phyloP scores from a whole-genome alignment of 2,329 filamentous ascomycete genomes.

The Alternaria sp. region DNA sequence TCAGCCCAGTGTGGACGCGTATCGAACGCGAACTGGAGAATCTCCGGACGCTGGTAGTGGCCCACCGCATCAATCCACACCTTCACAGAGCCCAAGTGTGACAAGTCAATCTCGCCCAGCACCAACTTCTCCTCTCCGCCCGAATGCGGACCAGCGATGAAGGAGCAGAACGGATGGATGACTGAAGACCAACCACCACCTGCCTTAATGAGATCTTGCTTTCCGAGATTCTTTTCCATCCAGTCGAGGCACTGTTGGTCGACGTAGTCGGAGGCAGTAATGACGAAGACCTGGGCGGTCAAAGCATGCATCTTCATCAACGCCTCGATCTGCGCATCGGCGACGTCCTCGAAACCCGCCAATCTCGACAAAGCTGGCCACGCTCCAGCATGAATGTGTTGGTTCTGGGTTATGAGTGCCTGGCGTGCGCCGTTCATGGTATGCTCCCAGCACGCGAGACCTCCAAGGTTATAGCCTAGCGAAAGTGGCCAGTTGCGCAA shows the following conservation, averaged over 20 bases:
- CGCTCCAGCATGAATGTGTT: conserved; percentile 50
- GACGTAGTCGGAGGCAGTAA: conserved; percentile 55
- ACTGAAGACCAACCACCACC: conserved; percentile 51
- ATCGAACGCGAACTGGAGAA: conserved; percentile 47
- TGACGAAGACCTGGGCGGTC: conserved; percentile 57
- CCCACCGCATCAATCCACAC: conserved; percentile 52
- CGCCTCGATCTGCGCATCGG: conserved; percentile 58
- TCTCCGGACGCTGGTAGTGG: conserved; percentile 50
- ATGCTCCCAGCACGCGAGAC: conserved; percentile 52
- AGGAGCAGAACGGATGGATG: conserved; percentile 49
- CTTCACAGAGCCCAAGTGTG: conserved; percentile 45
- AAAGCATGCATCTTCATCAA: conserved; percentile 59
- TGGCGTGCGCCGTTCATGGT: conserved; percentile 53
- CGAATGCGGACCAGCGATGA: conserved; percentile 47
- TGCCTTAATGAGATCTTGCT: conserved; percentile 45
- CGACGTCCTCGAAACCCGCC: conserved; percentile 54
- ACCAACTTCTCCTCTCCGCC: conserved; percentile 48
- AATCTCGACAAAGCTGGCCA: conserved; percentile 53
- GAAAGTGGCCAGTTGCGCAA: conserved; percentile 43
- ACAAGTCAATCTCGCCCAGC: conserved; percentile 49
- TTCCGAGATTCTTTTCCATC: conserved; percentile 50
- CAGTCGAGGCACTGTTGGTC: conserved; percentile 55
- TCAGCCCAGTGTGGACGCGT: conserved; percentile 43
- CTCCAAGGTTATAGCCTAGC: conserved; percentile 48
- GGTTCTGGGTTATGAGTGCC: conserved; percentile 45